Base-by-base conservation (phyloP, 768 basidiomycete genomes). In the Neoboletus subvelutipes region DNA sequence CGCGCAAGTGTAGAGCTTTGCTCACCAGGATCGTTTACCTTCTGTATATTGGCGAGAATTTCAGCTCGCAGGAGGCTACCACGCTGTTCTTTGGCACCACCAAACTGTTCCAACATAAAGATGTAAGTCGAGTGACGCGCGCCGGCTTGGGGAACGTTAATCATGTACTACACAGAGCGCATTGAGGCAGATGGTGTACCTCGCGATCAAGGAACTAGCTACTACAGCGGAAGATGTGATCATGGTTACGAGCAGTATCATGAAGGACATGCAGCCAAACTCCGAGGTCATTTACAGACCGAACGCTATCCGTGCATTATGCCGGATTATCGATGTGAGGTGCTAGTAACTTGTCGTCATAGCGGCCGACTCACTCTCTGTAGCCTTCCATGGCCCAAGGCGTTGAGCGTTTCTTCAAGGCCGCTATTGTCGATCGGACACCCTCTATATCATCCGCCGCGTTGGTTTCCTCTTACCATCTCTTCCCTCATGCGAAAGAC, bases 191-290 rank as follows among this genome's bases (percentile, higher is more conserved):
- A 95, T 94, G 78, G 95, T 99, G 26, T 99, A 99, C 77, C 82
- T 99, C 57, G 91, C 96, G 50, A 98, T 99, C 78, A 99, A 98
- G 78, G 97, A 99, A 74, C 82, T 99, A 12, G 89, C 94, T 29
- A 86, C 84, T 36, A 88, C 90, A n/a, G 93, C 97, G 17, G 94
- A 99, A 73, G 96, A 98, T 79, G 94, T 98, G 29, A 97, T 99
- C 65, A 99, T 99, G 94, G 95, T 98, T 60, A 99, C 97, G 11
- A 92, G 88, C 72, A 97, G 94, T 67, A 98, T 99, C 73, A 97
- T 97, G 95, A 98, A 98, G 79, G 97, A 99, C 69, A 99, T 98
- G 94, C 97, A 99, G 68, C 90, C 95, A 53, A 98, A 97, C 71
- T 88, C 94, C 48, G 97, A 99, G 75, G 96, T 98, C 67, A 94